These are phyloP conservation scores for Phytophthora parvispora DNA, from an alignment of 352 stramenopile species.

Conservation along the genomic window DNA sequence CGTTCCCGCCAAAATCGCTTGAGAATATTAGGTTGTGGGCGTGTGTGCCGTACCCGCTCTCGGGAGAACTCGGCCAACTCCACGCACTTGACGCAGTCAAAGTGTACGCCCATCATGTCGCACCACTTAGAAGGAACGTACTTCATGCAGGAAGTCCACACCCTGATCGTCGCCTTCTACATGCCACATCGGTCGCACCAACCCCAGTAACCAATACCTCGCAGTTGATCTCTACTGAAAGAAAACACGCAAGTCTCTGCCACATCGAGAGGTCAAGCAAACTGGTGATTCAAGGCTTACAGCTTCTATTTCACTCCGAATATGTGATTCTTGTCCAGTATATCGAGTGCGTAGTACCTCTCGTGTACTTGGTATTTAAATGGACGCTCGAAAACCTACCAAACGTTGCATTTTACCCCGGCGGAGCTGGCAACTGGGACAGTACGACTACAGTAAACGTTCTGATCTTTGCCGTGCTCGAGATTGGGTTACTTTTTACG, in stretches of 20 bases:
- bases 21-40: slow-evolving; percentile 1
- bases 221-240: too few relatives aligned
- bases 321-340: background rate
- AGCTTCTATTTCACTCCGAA: background rate
- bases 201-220: background rate
- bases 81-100: background rate
- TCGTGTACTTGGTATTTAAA: background rate
- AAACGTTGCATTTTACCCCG: background rate
- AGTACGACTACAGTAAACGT: background rate
- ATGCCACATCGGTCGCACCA: background rate
- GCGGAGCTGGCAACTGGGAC: background rate
- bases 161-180: background rate
- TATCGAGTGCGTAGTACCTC: background rate
- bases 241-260: background rate
- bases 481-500: background rate
- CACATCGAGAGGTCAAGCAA: background rate
- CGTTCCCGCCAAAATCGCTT: background rate
- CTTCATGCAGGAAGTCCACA: background rate
- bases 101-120: background rate
- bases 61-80: background rate
- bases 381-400: background rate
- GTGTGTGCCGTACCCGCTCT: background rate
- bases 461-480: background rate
- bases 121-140: background rate
- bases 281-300: background rate